Base-by-base conservation (phyloP, 2,329 filamentous ascomycete species). In the Helotiales sp. region DNA sequence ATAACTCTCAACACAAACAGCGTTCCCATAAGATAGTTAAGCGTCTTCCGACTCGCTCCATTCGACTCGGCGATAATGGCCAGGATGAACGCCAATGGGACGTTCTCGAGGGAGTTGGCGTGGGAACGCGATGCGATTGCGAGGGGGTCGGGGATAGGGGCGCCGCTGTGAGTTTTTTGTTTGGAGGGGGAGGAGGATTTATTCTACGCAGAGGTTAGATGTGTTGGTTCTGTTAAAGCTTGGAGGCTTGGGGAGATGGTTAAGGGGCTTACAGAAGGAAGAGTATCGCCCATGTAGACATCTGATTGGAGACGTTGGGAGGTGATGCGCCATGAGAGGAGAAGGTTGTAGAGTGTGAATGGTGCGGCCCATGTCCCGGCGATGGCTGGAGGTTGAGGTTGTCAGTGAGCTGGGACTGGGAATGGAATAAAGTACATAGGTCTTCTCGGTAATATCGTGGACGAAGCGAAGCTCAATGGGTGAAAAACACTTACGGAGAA, bases 81-180 rank as follows among this genome's bases (percentile, higher is more conserved):
- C 36, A 76, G 62, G 59, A 84, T 73, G 66, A 85, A 83, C 19
- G 78, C 72, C 33, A 79, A 52, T 13, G 85, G 76, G 44, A 85
- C 61, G 47, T 59, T 62, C 34, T 64, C 61, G 34, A 62, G 54
- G 58, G 62, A 63, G 42, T 63, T 65, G 27, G 46, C 24, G 38
- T 65, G 56, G 46, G 42, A 55, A 34, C 59, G 61, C 31, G 48
- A 29, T 5, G 55, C 47, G 17, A 33, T 36, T 25, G 46, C 22
- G 46, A 61, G 52, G 33, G 34, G 49, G 8, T 60, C 52, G 17
- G 46, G 34, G 8, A 34, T 3, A 3, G 31, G 31, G 10, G 31
- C 31, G 31, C 31, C 31, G 46, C 10, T 30, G 29, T 34, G 38
- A 38, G 29, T 36, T 49, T 54, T 17, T 47, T 17, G 44, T 8